A percentile compares a stretch with the other conserved stretches of the same genome.
phyloP scores from a whole-genome alignment of 2,329 filamentous ascomycete species.

The Cladophialophora chaetospira region DNA sequence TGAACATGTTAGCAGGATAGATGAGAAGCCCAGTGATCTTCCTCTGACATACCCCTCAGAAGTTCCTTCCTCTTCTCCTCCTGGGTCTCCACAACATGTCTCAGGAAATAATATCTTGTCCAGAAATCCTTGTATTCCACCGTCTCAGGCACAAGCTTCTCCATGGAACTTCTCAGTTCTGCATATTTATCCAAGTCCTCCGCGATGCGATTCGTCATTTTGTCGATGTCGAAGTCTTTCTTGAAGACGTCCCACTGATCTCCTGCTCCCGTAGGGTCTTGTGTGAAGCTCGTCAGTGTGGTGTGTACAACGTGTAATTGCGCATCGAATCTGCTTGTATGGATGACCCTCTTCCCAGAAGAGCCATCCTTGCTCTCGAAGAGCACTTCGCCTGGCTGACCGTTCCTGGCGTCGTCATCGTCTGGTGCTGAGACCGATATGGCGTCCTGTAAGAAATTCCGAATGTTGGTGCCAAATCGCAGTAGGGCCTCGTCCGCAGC shows the following conservation, averaged over 20 bases:
- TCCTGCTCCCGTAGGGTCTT: conserved; percentile 63
- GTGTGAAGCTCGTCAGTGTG: conserved; percentile 75
- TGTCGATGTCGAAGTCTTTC: conserved; percentile 73
- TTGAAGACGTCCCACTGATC: conserved; percentile 71
- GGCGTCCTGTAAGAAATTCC: conserved; percentile 86
- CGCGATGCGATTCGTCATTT: conserved; percentile 81
- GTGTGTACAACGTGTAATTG: conserved; percentile 96
- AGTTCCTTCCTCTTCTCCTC: conserved; percentile 86
- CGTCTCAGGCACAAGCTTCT: conserved; percentile 88
- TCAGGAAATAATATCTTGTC: conserved; percentile 92
- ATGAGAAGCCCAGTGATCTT: neutral
- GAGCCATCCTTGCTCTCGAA: conserved; percentile 92
- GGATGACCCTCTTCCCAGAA: conserved; percentile 86
- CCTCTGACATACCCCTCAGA: conserved; percentile 70
- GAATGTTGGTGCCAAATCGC: conserved; percentile 85
- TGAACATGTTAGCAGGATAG: too few relatives aligned
- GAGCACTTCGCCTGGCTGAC: conserved; percentile 63
- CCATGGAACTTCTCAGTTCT: conserved; percentile 86
- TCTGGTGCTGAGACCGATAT: conserved; percentile 80
- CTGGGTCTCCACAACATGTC: conserved; percentile 89
- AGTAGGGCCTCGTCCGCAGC: conserved; percentile 93
- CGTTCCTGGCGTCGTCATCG: conserved; percentile 36
- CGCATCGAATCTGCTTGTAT: conserved; percentile 90
- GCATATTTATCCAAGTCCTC: conserved; percentile 81
- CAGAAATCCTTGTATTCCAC: conserved; percentile 91